phyloP scores from a whole-genome alignment of 2,329 filamentous ascomycete genomes.

The Cordyceps militaris region DNA sequence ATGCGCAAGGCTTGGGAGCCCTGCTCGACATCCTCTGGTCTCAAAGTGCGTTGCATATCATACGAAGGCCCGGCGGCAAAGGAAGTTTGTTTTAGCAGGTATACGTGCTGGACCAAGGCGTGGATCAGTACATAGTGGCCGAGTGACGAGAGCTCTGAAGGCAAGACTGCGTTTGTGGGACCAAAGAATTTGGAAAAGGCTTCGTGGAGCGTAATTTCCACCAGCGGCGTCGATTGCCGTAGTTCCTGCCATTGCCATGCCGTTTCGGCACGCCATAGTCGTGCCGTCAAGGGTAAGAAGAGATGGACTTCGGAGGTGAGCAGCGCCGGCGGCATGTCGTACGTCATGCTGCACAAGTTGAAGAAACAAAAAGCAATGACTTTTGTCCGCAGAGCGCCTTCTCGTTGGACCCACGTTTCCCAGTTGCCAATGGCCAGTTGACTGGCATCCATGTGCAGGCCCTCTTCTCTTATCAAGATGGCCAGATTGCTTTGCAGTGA shows the following conservation, averaged over 20 bases:
- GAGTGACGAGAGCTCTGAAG: slow-evolving; percentile 47
- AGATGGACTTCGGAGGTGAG: slow-evolving; percentile 54
- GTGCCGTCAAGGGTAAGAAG: slow-evolving; percentile 45
- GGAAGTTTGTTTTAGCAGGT: slow-evolving; percentile 57
- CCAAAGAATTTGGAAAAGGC: slow-evolving; percentile 49
- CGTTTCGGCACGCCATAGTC: slow-evolving; percentile 50
- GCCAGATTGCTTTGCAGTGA: slow-evolving; percentile 52
- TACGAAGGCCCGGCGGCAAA: slow-evolving; percentile 43
- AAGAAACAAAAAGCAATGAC: slow-evolving; percentile 56
- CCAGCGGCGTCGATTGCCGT: slow-evolving; percentile 41
- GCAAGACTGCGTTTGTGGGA: slow-evolving; percentile 41
- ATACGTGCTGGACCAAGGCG: slow-evolving; percentile 65
- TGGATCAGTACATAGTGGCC: slow-evolving; percentile 68
- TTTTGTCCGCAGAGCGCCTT: slow-evolving; percentile 51
- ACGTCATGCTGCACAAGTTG: slow-evolving; percentile 55
- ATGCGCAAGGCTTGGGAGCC: slow-evolving; percentile 47
- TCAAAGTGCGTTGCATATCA: slow-evolving; percentile 43
- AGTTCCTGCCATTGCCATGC: slow-evolving; percentile 55
- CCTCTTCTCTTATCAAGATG: slow-evolving; percentile 52
- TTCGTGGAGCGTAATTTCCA: slow-evolving; percentile 50
- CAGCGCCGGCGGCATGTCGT: slow-evolving; percentile 51
- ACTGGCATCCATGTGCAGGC: slow-evolving; percentile 41
- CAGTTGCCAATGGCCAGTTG: slow-evolving; percentile 43
- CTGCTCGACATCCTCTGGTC: slow-evolving; percentile 49
- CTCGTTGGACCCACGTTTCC: slow-evolving; percentile 53